A percentile compares a stretch with the other conserved stretches of the same genome.
Evolutionary conservation across 164 flowering plant species (phyloP).

Genomic region (Hamamelis virginiana): DNA sequence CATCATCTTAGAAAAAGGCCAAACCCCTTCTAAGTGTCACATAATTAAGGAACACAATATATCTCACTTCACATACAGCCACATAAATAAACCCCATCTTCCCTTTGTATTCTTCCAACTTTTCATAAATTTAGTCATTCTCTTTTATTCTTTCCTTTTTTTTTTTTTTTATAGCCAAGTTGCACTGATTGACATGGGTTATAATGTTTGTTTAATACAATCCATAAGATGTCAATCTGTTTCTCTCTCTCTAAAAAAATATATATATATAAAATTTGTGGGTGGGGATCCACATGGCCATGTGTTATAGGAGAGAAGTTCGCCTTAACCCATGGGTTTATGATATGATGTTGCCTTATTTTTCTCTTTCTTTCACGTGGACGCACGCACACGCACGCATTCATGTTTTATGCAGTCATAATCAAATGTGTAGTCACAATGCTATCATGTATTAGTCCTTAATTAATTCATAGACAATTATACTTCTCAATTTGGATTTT

Average conservation of each 20-base stretch:
- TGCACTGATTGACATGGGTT: conserved; percentile 23
- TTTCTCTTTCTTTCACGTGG: background rate
- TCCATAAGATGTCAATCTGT: no score
- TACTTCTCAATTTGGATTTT: no score
- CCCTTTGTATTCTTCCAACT: background rate
- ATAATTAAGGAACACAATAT: background rate
- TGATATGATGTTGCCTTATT: background rate
- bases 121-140: background rate
- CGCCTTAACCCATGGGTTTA: conserved; percentile 22
- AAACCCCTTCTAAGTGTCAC: conserved; percentile 4
- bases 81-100: no score
- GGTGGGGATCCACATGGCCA: conserved; percentile 28
- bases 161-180: conserved; percentile 6
- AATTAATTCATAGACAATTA: no score
- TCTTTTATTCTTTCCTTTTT: background rate
- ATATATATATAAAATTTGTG: no score
- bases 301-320: conserved; percentile 25
- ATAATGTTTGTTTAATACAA: conserved; percentile 19
- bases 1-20: background rate
- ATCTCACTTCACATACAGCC: background rate
- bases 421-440: no score
- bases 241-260: no score
- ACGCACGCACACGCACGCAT: background rate
- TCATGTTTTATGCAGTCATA: no score
- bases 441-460: no score